Evolutionary conservation across 371 early-diverging fungal genomes (phyloP), one percentile per base, ranked within the genome.

Genomic region (Furculomyces boomerangus): DNA sequence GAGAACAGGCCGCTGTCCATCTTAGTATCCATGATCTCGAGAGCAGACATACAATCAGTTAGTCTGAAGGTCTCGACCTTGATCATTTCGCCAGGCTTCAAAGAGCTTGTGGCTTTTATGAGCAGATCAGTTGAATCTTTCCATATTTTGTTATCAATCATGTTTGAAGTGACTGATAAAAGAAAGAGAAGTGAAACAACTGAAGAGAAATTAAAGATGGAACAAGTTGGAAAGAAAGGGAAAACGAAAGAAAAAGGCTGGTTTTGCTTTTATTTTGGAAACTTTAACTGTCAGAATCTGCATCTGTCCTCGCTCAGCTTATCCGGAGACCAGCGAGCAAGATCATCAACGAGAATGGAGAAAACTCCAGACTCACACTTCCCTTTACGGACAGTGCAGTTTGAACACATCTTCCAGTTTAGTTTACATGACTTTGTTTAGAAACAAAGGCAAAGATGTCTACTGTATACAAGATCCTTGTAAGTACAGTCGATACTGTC

Each of bases 1-100:
- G 52, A 47, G 22, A 57, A 50, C 57, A 66, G 55, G 35, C 67
- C 67, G 60, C 57, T 67, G 57, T 67, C 67, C 30, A 67, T 54
- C 27, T 60, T 62, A 14, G 64, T 49, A 49, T 67, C 57, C 67
- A 67, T 67, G 14, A 66, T 63, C 24, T 67, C 60, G 3, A 66
- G 29, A 30, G 67, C 59, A 0, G 58, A 57, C 62, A 65, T 57
- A 7, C 60, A 57, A 24, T 57, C 62, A 30, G 57, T 59, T 14
- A 66, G 43, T 2, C 63, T 40, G 10, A 61, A 48, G 24, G 55
- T 39, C 1, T 22, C 13, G 0, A 30, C 45, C 56, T 47, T 53
- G 28, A 67, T 27, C 27, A 67, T 43, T 46, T 66, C 63, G 52
- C 66, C 66, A 1, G 50, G 54, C 0, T n/a, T 40, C 10, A 67